phyloP scores from a whole-genome alignment of 768 basidiomycete genomes.

The Boletus bicolor region DNA sequence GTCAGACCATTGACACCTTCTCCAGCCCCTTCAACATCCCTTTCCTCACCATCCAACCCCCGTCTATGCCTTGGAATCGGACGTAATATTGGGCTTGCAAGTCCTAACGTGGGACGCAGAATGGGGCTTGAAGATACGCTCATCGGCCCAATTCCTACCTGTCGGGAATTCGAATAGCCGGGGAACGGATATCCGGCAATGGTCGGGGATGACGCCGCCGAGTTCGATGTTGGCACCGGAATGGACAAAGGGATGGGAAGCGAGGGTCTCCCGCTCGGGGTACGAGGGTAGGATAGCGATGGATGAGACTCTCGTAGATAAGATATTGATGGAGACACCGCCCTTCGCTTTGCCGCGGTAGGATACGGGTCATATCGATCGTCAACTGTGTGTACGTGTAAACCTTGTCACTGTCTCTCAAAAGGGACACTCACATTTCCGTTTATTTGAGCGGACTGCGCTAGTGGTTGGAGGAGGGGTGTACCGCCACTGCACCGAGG shows the following conservation, averaged over 20 bases:
- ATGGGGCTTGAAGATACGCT: slow-evolving; percentile 74
- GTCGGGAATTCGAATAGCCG: slow-evolving; percentile 35
- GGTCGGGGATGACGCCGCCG: slow-evolving; percentile 72
- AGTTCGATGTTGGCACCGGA: slow-evolving; percentile 54
- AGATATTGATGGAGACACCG: slow-evolving; percentile 76
- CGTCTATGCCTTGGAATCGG: slow-evolving; percentile 57
- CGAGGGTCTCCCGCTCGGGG: slow-evolving; percentile 56
- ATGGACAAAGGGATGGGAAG: slow-evolving; percentile 66
- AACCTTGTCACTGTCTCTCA: slow-evolving; percentile 2
- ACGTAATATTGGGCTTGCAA: slow-evolving; percentile 73
- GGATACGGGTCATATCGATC: slow-evolving; percentile 86
- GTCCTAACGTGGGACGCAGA: slow-evolving; percentile 63
- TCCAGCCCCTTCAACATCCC: slow-evolving; percentile 75
- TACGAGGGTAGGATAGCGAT: slow-evolving; percentile 42
- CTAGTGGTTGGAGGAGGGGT: slow-evolving; percentile 80
- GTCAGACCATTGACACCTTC: slow-evolving; percentile 70
- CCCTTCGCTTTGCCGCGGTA: slow-evolving; percentile 71
- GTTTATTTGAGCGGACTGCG: slow-evolving; percentile 75
- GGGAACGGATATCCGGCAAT: slow-evolving; percentile 50
- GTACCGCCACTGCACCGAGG: slow-evolving; percentile 69
- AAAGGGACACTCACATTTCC: slow-evolving; percentile 54
- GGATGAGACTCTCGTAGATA: slow-evolving; percentile 61
- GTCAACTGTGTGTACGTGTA: slow-evolving; percentile 49
- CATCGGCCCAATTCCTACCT: slow-evolving; percentile 39
- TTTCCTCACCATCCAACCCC: slow-evolving; percentile 55